Evolutionary conservation across 1,284 basidiomycete species (phyloP), one percentile per base, ranked within the genome.

Genomic region (Hypsizygus ulmarius): DNA sequence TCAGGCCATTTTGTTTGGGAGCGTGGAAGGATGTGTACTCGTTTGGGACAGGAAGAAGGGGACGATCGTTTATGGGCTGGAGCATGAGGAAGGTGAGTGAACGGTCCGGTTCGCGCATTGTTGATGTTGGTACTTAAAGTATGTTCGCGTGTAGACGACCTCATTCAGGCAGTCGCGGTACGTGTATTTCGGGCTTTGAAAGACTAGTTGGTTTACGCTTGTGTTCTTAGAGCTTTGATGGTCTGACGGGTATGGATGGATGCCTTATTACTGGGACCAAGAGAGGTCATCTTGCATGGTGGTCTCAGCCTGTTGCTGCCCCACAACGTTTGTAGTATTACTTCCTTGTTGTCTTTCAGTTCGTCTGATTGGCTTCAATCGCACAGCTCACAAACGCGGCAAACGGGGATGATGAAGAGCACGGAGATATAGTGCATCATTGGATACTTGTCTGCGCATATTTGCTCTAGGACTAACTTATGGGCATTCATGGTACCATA

Each of bases 21-120:
- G 60, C 16, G 63, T 72, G 14, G 74, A 78, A 12, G 72, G 73
- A 12, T 79, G 73, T 59, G 67, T 78, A 16, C 64, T 83, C 33
- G 74, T 81, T 32, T 85, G 84, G 83, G 79, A 85, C 56, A 71
- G 68, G 57, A 67, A 65, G 56, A 77, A 70, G 46, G 75, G 71
- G 10, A 65, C 65, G 3, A 62, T 82, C 30, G 67, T 79, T 11
- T 79, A 77, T 60, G 82, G 76, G 28, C 57, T 85, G 54, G 75
- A 81, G 53, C 79, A 82, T 53, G 71, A 71, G 8, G 75, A 80
- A 59, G 75, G 82, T 82, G 56, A 48, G 70, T 60, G 38, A 14
- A 25, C 29, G 7, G 29, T 16, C 43, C 47, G 37, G 33, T 37
- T 25, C n/a, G 46, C 45, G 15, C 30, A 36, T 47, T 45, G 25